phyloP scores from a whole-genome alignment of 139 green algal genomes.

The Auxenochlorella pyrenoidosa region DNA sequence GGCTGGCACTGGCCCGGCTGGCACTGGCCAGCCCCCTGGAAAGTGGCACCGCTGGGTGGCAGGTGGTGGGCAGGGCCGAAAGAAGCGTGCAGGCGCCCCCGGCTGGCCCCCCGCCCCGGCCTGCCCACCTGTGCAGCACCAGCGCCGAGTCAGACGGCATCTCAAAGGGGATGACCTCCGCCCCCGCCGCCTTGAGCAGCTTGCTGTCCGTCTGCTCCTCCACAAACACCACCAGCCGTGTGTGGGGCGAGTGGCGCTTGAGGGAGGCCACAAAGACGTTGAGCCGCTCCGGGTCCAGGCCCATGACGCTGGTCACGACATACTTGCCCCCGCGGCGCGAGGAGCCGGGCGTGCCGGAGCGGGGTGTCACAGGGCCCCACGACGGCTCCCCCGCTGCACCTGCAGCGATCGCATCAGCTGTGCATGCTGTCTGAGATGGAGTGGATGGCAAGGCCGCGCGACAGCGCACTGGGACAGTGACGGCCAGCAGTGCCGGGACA shows the following conservation, averaged over 20 bases:
- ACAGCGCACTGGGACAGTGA: too few species aligned
- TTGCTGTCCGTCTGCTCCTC: neutral
- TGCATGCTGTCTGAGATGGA: too few species aligned
- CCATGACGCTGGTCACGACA: neutral
- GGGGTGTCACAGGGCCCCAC: neutral
- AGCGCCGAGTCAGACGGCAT: neutral
- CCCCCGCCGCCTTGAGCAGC: neutral
- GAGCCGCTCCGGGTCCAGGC: conserved; percentile 14
- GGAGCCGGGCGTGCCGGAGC: neutral
- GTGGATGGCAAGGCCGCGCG: too few species aligned
- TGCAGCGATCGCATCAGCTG: too few species aligned
- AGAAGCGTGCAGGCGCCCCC: too few species aligned
- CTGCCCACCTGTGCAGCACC: conserved; percentile 12
- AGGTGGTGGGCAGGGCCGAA: neutral
- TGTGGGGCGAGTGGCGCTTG: conserved; percentile 6
- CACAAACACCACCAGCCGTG: conserved; percentile 23
- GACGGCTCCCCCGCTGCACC: neutral
- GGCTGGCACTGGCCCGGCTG: too few species aligned
- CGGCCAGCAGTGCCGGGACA: too few species aligned
- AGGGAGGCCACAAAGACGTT: conserved; percentile 25
- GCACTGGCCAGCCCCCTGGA: too few species aligned
- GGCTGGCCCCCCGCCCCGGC: too few species aligned
- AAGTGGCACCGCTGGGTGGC: neutral
- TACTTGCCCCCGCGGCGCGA: conserved; percentile 3
- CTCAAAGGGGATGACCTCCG: conserved; percentile 20